These are phyloP conservation scores for Fusarium cyanostomum DNA, from an alignment of 2,329 filamentous ascomycete genomes.

Conservation along the genomic window DNA sequence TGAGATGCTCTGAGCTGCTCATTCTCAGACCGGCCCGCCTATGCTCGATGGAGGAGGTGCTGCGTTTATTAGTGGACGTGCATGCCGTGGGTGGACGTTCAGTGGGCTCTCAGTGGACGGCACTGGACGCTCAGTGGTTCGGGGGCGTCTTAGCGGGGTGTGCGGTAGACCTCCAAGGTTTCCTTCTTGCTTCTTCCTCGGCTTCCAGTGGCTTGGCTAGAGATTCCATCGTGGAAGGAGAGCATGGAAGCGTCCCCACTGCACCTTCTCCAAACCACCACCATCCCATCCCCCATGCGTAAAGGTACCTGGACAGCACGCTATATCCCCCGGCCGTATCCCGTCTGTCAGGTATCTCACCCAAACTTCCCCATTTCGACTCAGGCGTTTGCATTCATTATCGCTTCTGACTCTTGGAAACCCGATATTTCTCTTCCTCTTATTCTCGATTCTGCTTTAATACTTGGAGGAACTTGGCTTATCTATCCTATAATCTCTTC, in stretches of 20 bases:
- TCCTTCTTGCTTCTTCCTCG: slow-evolving; percentile 44
- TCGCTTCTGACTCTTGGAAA: slow-evolving; percentile 16
- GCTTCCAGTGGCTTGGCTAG: slow-evolving; percentile 43
- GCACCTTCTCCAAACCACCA: slow-evolving; percentile 37
- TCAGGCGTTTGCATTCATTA: slow-evolving; percentile 11
- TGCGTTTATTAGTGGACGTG: slow-evolving; percentile 13
- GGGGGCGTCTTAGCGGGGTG: slow-evolving; percentile 32
- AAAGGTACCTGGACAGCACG: slow-evolving; percentile 25
- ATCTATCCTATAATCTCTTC: background rate
- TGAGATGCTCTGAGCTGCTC: slow-evolving; percentile 11
- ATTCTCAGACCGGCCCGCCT: slow-evolving; percentile 18
- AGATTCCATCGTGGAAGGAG: slow-evolving; percentile 36
- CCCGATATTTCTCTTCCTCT: slow-evolving; percentile 19
- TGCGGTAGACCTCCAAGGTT: slow-evolving; percentile 40
- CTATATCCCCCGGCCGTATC: slow-evolving; percentile 34
- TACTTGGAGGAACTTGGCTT: background rate
- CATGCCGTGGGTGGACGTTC: background rate
- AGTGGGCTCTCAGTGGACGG: background rate
- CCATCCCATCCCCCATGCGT: slow-evolving; percentile 25
- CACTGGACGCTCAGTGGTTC: slow-evolving; percentile 13
- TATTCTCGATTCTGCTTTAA: slow-evolving; percentile 5
- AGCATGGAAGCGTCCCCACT: slow-evolving; percentile 29
- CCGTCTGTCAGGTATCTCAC: slow-evolving; percentile 36
- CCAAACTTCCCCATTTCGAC: slow-evolving; percentile 34
- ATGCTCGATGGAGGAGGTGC: slow-evolving; percentile 42